Base-by-base conservation (phyloP, 306 rosid species). In the Cucurbita ficifolia region DNA sequence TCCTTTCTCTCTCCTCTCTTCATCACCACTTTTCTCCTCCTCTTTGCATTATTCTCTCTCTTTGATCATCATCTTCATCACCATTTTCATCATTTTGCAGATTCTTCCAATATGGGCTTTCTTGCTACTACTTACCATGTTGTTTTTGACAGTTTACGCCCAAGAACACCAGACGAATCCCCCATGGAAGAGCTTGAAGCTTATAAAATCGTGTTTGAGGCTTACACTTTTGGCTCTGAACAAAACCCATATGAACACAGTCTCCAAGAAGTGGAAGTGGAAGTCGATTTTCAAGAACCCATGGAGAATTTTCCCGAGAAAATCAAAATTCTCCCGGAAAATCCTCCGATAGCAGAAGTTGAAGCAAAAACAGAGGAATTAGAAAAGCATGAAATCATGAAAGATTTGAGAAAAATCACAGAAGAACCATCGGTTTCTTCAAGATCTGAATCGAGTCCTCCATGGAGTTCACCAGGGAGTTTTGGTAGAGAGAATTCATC, bases 1-100 rank as follows among this genome's bases (percentile, higher is more conserved):
- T 88, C 90, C 73, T 95, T 91, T 73, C 97, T 95, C 72, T 89
- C 96, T 49, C 99, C 99, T 78, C 87, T 95, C 79, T 88, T 89
- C 79, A 77, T 91, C 79, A 91, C 99, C 73, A 95, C 97, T 4
- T 48, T 84, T 33, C 88, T 91, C 51, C 88, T 93, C 82, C 88
- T 86, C 62, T 87, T 91, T 5, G 87, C 89, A 24, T 76, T 86
- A 54, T 85, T 90, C 54, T 10, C 60, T 13, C 72, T 61, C 63
- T 9, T 54, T 9, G 24, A 7, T 5, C 38, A 10, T 11, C 67
- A 35, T 35, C 62, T 0, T 11, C 62, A 8, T 19, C 63, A 24
- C 11, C 33, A 19, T 80, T 78, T 9, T 57, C 76, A 17, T 38
- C 71, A 84, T 12, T 16, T 62, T 13, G 0, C 36, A 21, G 55